Evolutionary conservation across 306 rosid genomes (phyloP).

Genomic region (Trifolium dubium): DNA sequence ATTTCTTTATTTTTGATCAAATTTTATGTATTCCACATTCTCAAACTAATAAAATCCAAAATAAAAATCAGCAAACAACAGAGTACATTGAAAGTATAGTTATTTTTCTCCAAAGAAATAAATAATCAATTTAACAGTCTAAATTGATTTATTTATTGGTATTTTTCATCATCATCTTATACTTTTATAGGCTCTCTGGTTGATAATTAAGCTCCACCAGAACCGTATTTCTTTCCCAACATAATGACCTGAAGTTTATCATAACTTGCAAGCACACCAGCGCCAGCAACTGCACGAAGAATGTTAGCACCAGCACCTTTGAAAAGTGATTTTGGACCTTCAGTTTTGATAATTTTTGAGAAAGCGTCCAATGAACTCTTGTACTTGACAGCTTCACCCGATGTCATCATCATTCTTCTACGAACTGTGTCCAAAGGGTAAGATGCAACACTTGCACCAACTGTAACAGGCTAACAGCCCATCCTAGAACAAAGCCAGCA

Average conservation of each 20-base stretch:
- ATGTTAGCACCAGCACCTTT: slow-evolving; percentile 90
- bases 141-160: background rate
- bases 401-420: slow-evolving; percentile 96
- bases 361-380: slow-evolving; percentile 72
- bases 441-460: slow-evolving; percentile 70
- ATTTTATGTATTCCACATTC: background rate
- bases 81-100: background rate
- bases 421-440: slow-evolving; percentile 84
- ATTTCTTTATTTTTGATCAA: background rate
- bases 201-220: slow-evolving; percentile 58
- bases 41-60: background rate
- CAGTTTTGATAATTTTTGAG: slow-evolving; percentile 70
- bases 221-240: slow-evolving; percentile 66
- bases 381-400: slow-evolving; percentile 91
- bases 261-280: slow-evolving; percentile 83
- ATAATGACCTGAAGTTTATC: slow-evolving; percentile 74
- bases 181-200: background rate
- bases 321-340: slow-evolving; percentile 74
- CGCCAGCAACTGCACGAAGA: slow-evolving; percentile 80
- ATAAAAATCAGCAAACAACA: background rate
- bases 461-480: slow-evolving; percentile 72
- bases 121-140: background rate
- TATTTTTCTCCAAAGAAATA: background rate
- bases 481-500: slow-evolving; percentile 85
- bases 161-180: slow-evolving; percentile 51